Percentiles rank a stretch among this genome's conserved stretches.
These are phyloP conservation scores for Botrytis porri DNA, from an alignment of 2,329 filamentous ascomycete species.

Conservation along the genomic window DNA sequence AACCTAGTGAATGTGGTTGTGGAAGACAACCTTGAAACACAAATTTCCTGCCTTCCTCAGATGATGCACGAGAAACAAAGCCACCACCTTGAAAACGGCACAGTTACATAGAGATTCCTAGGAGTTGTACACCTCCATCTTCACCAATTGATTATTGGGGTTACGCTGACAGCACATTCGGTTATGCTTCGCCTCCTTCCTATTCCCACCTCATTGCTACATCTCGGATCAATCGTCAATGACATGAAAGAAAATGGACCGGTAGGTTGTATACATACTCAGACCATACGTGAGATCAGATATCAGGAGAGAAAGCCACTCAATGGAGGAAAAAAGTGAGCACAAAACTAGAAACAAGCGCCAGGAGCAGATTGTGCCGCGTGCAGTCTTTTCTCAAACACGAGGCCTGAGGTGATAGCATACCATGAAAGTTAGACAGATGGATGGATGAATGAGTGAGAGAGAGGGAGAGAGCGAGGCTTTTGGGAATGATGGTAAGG, in stretches of 20 bases:
- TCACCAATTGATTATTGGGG: neutral
- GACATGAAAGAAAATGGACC: neutral
- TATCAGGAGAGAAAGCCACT: neutral
- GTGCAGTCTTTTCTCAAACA: slow-evolving; percentile 12
- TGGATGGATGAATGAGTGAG: neutral
- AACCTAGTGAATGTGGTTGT: neutral
- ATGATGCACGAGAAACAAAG: slow-evolving; percentile 12
- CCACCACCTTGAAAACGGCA: neutral
- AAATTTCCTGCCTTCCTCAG: slow-evolving; percentile 14
- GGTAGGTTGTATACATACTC: neutral
- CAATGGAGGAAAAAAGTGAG: neutral
- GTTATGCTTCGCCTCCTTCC: slow-evolving; percentile 12
- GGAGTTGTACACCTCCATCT: neutral
- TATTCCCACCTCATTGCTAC: neutral
- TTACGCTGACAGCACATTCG: neutral
- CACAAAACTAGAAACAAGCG: slow-evolving; percentile 17
- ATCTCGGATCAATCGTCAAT: neutral
- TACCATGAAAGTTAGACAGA: neutral
- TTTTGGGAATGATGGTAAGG: neutral
- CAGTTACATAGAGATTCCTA: neutral
- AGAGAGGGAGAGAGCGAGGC: neutral
- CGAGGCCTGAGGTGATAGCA: slow-evolving; percentile 3
- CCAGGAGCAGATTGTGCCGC: slow-evolving; percentile 17
- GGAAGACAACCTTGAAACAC: slow-evolving; percentile 13
- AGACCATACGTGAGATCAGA: neutral